Evolutionary conservation across 2,329 filamentous ascomycete species (phyloP).

Genomic region (Xylariaceae sp.): DNA sequence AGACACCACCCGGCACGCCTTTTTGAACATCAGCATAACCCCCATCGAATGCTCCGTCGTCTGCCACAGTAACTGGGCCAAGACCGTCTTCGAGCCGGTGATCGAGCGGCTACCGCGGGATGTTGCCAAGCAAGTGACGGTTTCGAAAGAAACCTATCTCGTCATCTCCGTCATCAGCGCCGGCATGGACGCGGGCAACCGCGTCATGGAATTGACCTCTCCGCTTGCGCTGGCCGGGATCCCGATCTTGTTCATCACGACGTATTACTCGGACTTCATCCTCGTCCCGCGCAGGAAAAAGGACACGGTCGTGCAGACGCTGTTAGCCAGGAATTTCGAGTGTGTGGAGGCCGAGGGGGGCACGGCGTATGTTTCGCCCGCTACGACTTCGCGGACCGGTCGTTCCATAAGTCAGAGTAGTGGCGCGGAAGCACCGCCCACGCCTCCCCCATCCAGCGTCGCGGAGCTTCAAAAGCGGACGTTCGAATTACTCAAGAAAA

Average conservation of each 20-base stretch:
- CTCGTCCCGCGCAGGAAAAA: conserved; percentile 74
- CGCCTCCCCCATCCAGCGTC: conserved; percentile 71
- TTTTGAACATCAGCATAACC: conserved; percentile 90
- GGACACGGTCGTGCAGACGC: conserved; percentile 66
- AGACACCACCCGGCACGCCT: conserved; percentile 56
- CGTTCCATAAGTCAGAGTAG: conserved; percentile 31
- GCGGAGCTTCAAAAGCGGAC: conserved; percentile 77
- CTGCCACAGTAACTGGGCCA: conserved; percentile 70
- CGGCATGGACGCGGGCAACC: conserved; percentile 82
- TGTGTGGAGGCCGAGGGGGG: conserved; percentile 61
- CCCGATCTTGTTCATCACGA: conserved; percentile 97
- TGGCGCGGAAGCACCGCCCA: conserved; percentile 47
- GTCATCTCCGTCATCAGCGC: conserved; percentile 87
- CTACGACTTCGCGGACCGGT: conserved; percentile 33
- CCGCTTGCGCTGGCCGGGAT: conserved; percentile 88
- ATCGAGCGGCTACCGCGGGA: conserved; percentile 57
- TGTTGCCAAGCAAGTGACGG: conserved; percentile 52
- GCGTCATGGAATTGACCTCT: conserved; percentile 85
- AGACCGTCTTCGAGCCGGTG: conserved; percentile 68
- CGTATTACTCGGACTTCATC: conserved; percentile 96
- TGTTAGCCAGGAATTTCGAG: conserved; percentile 75
- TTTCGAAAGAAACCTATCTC: conserved; percentile 78
- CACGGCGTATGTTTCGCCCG: conserved; percentile 58
- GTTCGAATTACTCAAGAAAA: conserved; percentile 74
- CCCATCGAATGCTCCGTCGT: conserved; percentile 90